Base-by-base conservation (phyloP, 148 eudicot genomes). In the Suaeda aralocaspica region DNA sequence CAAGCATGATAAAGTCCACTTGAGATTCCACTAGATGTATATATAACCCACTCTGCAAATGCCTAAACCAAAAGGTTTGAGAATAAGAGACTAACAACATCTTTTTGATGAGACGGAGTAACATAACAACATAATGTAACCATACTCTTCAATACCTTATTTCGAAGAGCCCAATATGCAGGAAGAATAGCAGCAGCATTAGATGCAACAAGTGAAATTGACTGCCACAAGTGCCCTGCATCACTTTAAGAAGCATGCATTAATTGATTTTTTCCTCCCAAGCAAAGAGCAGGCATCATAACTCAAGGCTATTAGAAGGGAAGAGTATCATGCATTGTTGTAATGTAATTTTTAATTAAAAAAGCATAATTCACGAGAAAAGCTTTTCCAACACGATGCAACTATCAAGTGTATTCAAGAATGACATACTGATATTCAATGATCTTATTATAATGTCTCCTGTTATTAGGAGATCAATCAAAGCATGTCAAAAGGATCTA, bases 1-100 rank as follows among this genome's bases (percentile, higher is more conserved):
- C 99, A 94, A 67, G 97, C 91, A 78, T 94, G 99, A 80, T 94
- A 94, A 44, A 94, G 70, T 56, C 80, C 99, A 75, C 99, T 94
- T 19, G 96, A 89, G 59, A 89, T 78, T 33, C 99, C 97, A 74
- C 99, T 94, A 15, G 83, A 78, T 25, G 92, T 87, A 79, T 70
- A 94, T 31, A 94, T 85, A 41, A 94, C 88, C 97, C 89, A 87
- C 78, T 94, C 97, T 19, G 99, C 91, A 82, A 79, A 89, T 55
- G 97, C 97, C 99, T 94, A 73, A 70, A 79, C 26, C 68, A 68
- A 71, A 52, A 45, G 51, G 6, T 67, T 44, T 19, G 31, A 67
- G 39, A 22, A 29, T 39, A 48, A 30, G 48, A 46, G 14, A 49
- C 51, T 21, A 56, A 44, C 19, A 61, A n/a, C 59, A 50, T 19